These are phyloP conservation scores for Phanerochaete carnosa DNA, from an alignment of 768 basidiomycete species.

Conservation along the genomic window DNA sequence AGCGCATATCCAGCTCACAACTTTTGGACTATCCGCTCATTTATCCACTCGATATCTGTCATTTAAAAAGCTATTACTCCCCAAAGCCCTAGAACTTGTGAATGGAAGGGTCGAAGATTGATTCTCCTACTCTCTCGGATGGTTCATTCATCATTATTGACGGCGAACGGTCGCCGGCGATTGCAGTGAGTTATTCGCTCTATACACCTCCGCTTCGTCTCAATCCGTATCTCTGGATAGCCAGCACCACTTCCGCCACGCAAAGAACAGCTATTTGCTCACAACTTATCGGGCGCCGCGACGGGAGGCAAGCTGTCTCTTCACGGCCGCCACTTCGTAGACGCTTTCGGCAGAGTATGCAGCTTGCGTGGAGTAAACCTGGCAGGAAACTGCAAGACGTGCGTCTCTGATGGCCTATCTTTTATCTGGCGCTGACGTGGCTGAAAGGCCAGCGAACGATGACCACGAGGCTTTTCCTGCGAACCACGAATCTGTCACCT, in stretches of 20 bases:
- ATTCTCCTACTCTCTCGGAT: not conserved
- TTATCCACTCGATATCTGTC: not conserved
- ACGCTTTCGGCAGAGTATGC: conserved; percentile 76
- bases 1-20: not conserved
- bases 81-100: not conserved
- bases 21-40: not conserved
- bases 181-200: not conserved
- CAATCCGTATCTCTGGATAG: not conserved
- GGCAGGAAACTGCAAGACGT: conserved; percentile 82
- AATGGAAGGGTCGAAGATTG: not conserved
- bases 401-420: conserved; percentile 23
- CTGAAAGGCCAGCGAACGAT: conserved; percentile 61
- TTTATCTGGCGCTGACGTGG: not conserved
- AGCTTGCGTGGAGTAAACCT: conserved; percentile 83
- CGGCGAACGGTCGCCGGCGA: not conserved
- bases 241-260: not conserved
- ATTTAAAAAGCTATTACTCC: not conserved
- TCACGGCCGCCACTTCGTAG: conserved; percentile 80
- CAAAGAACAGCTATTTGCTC: conserved; percentile 47
- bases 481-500: conserved; percentile 64
- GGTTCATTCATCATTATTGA: not conserved
- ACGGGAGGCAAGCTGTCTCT: conserved; percentile 55
- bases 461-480: conserved; percentile 67
- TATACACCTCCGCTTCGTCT: not conserved
- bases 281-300: conserved; percentile 63